Evolutionary conservation across 257 asterid species (phyloP).

Genomic region (Plantago elongata): DNA sequence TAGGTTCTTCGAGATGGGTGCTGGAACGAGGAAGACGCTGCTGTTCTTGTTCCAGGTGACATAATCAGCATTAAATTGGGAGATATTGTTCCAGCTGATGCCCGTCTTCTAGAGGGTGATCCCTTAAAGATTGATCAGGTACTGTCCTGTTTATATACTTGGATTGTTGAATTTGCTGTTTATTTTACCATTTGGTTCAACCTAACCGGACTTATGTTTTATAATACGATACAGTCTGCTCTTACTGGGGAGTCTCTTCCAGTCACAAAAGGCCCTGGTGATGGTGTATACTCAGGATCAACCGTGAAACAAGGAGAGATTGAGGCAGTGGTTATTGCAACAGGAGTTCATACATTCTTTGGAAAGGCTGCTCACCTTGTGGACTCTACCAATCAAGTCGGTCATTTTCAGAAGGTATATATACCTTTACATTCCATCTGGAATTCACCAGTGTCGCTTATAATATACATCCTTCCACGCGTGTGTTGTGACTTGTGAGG

Average conservation of each 20-base stretch:
- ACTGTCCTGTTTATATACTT: neutral
- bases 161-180: constrained; percentile 2
- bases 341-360: constrained; percentile 45
- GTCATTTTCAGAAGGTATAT: constrained; percentile 43
- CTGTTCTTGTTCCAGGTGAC: constrained; percentile 47
- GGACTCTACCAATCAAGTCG: constrained; percentile 42
- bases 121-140: constrained; percentile 47
- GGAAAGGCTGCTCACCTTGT: constrained; percentile 56
- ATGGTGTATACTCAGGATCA: constrained; percentile 44
- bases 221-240: constrained; percentile 33
- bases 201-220: neutral
- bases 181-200: neutral
- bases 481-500: no score
- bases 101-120: constrained; percentile 48
- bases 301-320: constrained; percentile 51
- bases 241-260: constrained; percentile 50
- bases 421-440: neutral
- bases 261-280: constrained; percentile 33
- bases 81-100: constrained; percentile 47
- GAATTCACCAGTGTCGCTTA: no score
- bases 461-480: no score
- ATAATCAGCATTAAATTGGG: constrained; percentile 41
- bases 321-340: constrained; percentile 46
- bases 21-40: constrained; percentile 47
- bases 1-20: constrained; percentile 24